Conservation (phyloP, 768 basidiomycete genomes). For the Calocybe indica region DNA sequence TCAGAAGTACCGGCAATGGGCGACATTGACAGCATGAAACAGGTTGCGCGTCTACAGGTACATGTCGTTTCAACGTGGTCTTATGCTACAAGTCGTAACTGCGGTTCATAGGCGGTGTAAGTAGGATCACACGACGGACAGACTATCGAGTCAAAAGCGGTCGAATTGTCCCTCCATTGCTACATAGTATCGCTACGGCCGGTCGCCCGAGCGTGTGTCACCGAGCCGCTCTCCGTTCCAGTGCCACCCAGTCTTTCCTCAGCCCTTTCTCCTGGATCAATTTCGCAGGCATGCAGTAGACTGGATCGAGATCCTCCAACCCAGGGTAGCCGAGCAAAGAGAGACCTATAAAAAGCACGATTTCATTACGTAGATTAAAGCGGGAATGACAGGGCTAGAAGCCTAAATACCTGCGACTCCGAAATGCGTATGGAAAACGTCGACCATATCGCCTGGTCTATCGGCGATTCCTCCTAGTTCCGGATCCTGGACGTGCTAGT, state of each 20-base stretch:
- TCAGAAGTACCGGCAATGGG: too few relatives aligned
- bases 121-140: too few relatives aligned
- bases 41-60: too few relatives aligned
- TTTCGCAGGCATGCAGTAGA: conserved; percentile 90
- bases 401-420: conserved; percentile 68
- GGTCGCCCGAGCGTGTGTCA: not conserved
- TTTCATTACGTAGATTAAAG: not conserved
- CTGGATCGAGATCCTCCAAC: conserved; percentile 82
- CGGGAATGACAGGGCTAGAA: conserved; percentile 2
- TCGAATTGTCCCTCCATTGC: too few relatives aligned
- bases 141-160: too few relatives aligned
- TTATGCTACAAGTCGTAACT: too few relatives aligned
- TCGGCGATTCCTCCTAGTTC: conserved; percentile 94
- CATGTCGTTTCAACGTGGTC: too few relatives aligned
- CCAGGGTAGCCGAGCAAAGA: conserved; percentile 86
- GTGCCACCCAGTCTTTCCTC: conserved; percentile 56
- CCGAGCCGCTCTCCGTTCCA: conserved; percentile 29
- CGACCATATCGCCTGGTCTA: conserved; percentile 86
- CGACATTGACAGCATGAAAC: too few relatives aligned
- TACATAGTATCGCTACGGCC: too few relatives aligned
- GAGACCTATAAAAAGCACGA: conserved; percentile 44
- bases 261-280: conserved; percentile 69
- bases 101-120: too few relatives aligned
- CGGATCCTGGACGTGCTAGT: conserved; percentile 50
- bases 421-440: conserved; percentile 96